phyloP scores from a whole-genome alignment of 2,329 filamentous ascomycete genomes.

The Penicillium sumatraense region DNA sequence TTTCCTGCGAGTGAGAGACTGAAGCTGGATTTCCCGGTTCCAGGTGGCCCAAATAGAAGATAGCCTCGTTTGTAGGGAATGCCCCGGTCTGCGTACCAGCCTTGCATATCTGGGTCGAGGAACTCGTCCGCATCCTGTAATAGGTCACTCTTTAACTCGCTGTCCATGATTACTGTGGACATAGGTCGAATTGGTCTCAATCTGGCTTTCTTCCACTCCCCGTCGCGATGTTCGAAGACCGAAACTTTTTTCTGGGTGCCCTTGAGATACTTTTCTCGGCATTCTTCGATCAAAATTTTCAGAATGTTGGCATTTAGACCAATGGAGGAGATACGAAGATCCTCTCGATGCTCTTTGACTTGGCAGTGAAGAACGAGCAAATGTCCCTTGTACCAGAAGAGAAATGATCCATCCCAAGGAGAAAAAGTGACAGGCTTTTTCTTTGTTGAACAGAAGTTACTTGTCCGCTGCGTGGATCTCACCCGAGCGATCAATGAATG shows the following conservation, averaged over 20 bases:
- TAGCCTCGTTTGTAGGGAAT: conserved; percentile 87
- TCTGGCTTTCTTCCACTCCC: conserved; percentile 26
- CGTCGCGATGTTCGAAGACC: conserved; percentile 34
- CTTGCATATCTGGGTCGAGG: conserved; percentile 54
- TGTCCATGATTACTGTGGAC: conserved; percentile 60
- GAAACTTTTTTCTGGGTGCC: conserved; percentile 28
- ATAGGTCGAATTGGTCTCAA: conserved; percentile 47
- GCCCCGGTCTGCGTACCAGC: conserved; percentile 82
- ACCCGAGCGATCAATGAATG: conserved; percentile 18
- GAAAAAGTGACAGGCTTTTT: conserved; percentile 24
- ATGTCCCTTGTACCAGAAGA: conserved; percentile 29
- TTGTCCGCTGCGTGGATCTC: conserved; percentile 17
- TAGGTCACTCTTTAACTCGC: conserved; percentile 54
- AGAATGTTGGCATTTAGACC: conserved; percentile 25
- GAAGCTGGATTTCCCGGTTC: conserved; percentile 77
- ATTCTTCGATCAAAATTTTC: conserved; percentile 37
- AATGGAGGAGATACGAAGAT: conserved; percentile 24
- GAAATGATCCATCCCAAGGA: conserved; percentile 24
- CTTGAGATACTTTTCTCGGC: conserved; percentile 33
- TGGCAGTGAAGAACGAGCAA: conserved; percentile 26
- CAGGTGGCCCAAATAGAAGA: conserved; percentile 78
- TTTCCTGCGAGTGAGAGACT: conserved; percentile 72
- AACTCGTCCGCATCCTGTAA: conserved; percentile 62
- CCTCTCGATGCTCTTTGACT: conserved; percentile 22
- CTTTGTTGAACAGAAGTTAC: conserved; percentile 14